Evolutionary conservation across 805 yeast genomes (phyloP), one percentile per base, ranked within the genome.

Genomic region (Myxozyma kluyveri): DNA sequence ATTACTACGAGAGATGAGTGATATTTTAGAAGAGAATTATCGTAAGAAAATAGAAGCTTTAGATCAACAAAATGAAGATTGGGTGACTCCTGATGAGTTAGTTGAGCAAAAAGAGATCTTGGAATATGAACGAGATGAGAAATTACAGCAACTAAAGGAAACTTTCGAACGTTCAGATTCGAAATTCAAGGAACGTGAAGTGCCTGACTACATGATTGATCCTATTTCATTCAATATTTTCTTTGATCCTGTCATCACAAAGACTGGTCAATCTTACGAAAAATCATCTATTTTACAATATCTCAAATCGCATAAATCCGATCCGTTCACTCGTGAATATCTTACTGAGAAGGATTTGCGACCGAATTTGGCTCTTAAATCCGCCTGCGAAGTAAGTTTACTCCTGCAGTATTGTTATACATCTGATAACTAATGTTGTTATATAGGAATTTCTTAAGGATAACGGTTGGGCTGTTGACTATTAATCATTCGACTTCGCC

Each of bases 201-300:
- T 65, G 5, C 76, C 77, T 1, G 75, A 70, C 19, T 63, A 67
- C 47, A 51, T 72, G 21, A 47, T 70, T 3, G 76, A 72, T 51
- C 75, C 76, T 3, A 69, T 74, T 6, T 68, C 74, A n/a, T 72
- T 72, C 61, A 65, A 66, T 37, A 43, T 73, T 29, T 72, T 72
- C 53, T 57, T 56, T 39, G 63, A 75, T 33, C 79, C 78, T 0
- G 78, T 75, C 4, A 63, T 75, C n/a, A 67, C 74, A 4, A 74
- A 74, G 7, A 65, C 74, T 14, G 78, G 78, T 2, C 69, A 70
- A 22, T 65, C 76, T 0, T 75, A 70, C 50, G 78, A 75, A 52
- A 65, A 69, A 44, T 54, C 74, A 2, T 67, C 69, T 65, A 59
- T 71, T 36, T 53, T 71, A 36, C 67, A 69, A 50, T 74, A 73